phyloP scores from a whole-genome alignment of 768 basidiomycete genomes.

The Hygrophoropsis aurantiaca region DNA sequence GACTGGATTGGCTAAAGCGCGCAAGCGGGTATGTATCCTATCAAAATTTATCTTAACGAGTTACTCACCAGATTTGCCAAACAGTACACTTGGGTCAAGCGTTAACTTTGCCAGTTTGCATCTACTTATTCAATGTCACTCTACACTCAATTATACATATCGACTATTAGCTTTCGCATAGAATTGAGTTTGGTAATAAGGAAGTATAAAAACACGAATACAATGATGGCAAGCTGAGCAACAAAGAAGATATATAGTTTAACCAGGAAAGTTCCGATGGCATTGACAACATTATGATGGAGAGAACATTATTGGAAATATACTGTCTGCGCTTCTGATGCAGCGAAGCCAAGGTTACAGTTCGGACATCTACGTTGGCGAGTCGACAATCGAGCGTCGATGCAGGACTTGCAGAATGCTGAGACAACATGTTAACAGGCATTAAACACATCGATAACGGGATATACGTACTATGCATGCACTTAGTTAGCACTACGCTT shows the following conservation, averaged over 20 bases:
- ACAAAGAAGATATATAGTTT: too few species aligned
- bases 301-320: constrained; percentile 49
- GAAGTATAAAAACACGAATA: constrained; percentile 7
- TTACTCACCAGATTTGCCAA: constrained; percentile 7
- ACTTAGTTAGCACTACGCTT: constrained; percentile 79
- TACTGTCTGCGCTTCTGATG: constrained; percentile 75
- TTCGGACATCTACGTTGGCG: constrained; percentile 94
- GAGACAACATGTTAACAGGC: constrained; percentile 1
- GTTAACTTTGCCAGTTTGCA: constrained; percentile 43
- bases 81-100: constrained; percentile 96
- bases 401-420: constrained; percentile 86
- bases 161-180: not conserved
- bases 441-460: constrained; percentile 2
- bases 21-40: constrained; percentile 72
- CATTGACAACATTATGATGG: constrained; percentile 1
- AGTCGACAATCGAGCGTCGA: constrained; percentile 84
- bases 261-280: too few species aligned
- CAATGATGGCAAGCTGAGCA: constrained; percentile 5
- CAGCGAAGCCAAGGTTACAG: constrained; percentile 79
- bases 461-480: constrained; percentile 79
- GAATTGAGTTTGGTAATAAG: constrained; percentile 2
- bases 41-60: not conserved
- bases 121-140: not conserved
- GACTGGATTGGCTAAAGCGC: constrained; percentile 87
- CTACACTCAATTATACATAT: not conserved